Conservation (phyloP, 176 grass and related monocot species). For the Avena atlantica region DNA sequence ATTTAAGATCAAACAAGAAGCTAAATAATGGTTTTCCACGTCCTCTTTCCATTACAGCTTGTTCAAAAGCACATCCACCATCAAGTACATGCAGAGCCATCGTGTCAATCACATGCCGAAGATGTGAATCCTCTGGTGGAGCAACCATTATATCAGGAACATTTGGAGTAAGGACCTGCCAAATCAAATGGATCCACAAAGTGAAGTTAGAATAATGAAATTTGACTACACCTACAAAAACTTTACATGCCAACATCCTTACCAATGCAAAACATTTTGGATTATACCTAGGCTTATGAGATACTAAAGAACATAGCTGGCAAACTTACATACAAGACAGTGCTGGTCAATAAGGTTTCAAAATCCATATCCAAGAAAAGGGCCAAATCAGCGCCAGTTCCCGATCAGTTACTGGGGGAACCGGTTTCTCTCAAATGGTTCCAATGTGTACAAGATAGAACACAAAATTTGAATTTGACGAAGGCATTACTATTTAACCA, state of each 20-base stretch:
- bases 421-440: neutral
- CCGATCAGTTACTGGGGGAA: conserved; percentile 1
- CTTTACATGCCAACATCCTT: conserved; percentile 35
- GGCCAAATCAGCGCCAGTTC: neutral
- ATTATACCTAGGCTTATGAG: conserved; percentile 22
- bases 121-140: conserved; percentile 73
- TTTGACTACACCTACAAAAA: conserved; percentile 3
- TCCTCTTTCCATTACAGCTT: conserved; percentile 97
- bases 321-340: conserved; percentile 27
- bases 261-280: neutral
- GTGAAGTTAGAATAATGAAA: conserved; percentile 34
- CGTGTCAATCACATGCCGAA: conserved; percentile 89
- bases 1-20: conserved; percentile 94
- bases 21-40: conserved; percentile 85
- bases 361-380: neutral
- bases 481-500: neutral
- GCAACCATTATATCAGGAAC: conserved; percentile 93
- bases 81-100: conserved; percentile 97
- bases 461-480: neutral
- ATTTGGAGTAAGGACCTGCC: conserved; percentile 94
- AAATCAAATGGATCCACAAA: conserved; percentile 42
- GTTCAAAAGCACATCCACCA: conserved; percentile 99
- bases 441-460: neutral
- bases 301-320: conserved; percentile 23
- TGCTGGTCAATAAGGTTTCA: conserved; percentile 16